These are phyloP conservation scores for Saxophila tyrrhenica DNA, from an alignment of 495 filamentous ascomycete species.

Conservation along the genomic window DNA sequence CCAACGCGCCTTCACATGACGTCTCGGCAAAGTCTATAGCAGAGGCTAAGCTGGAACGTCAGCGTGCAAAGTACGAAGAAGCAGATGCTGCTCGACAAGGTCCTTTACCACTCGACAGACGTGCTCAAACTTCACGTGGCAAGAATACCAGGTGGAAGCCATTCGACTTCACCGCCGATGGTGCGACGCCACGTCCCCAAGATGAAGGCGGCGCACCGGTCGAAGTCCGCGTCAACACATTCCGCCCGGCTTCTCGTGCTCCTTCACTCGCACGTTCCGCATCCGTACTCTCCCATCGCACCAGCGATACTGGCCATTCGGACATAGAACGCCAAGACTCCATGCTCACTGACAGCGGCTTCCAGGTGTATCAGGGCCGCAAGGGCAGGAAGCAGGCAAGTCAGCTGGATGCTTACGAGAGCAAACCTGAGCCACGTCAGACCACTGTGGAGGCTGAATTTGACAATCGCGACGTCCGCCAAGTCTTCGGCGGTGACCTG, in stretches of 20 bases:
- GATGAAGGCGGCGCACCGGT: constrained; percentile 2
- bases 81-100: constrained; percentile 15
- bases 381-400: constrained; percentile 3
- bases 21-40: background rate
- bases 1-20: background rate
- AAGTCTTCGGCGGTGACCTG: constrained; percentile 25
- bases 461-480: constrained; percentile 15
- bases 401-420: constrained; percentile 13
- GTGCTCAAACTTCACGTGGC: constrained; percentile 4
- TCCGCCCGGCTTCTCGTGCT: constrained; percentile 4
- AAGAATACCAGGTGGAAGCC: constrained; percentile 13
- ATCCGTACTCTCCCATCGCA: constrained; percentile 18
- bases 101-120: constrained; percentile 2
- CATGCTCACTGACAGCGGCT: constrained; percentile 2
- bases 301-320: constrained; percentile 5
- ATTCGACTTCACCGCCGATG: constrained; percentile 7
- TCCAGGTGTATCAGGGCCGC: constrained; percentile 14
- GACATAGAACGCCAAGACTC: constrained; percentile 12
- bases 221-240: constrained; percentile 14
- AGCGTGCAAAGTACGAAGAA: constrained; percentile 13
- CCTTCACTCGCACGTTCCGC: constrained; percentile 10
- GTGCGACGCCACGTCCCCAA: background rate
- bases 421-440: constrained; percentile 15
- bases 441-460: constrained; percentile 15
- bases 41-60: constrained; percentile 16